Evolutionary conservation across 2,329 filamentous ascomycete species (phyloP).

Genomic region (Calonectria henricotiae): DNA sequence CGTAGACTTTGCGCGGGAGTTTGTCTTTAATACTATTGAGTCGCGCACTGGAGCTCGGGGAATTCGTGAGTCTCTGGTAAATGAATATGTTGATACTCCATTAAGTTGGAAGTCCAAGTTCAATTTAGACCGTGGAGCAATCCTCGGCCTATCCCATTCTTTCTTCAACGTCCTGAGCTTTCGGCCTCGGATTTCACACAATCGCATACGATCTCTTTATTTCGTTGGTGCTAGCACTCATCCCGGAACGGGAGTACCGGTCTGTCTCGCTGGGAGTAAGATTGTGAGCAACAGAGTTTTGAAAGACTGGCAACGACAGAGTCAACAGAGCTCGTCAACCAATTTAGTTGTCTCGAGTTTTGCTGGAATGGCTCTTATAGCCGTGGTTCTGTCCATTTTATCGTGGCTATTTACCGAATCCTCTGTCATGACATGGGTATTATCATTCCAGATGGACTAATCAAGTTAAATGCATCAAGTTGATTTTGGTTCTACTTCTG

Average conservation of each 20-base stretch:
- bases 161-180: slow-evolving; percentile 83
- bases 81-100: slow-evolving; percentile 79
- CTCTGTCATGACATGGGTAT: no score
- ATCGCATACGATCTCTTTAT: slow-evolving; percentile 70
- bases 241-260: slow-evolving; percentile 58
- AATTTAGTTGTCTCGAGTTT: neutral
- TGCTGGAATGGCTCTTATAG: neutral
- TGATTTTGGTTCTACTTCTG: no score
- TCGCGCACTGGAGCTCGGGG: slow-evolving; percentile 70
- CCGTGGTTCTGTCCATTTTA: no score
- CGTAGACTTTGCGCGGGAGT: slow-evolving; percentile 71
- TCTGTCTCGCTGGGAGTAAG: neutral
- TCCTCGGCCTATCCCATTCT: slow-evolving; percentile 79
- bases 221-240: slow-evolving; percentile 85
- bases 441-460: no score
- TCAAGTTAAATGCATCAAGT: no score
- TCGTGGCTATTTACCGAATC: no score
- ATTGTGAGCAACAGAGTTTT: neutral
- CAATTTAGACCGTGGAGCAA: slow-evolving; percentile 83
- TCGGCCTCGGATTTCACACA: slow-evolving; percentile 72
- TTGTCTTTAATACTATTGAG: slow-evolving; percentile 75
- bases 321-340: neutral
- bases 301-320: neutral
- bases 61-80: slow-evolving; percentile 53
- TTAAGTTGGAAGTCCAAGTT: slow-evolving; percentile 77